Conservation (phyloP, 495 filamentous ascomycete species). For the Evernia prunastri region DNA sequence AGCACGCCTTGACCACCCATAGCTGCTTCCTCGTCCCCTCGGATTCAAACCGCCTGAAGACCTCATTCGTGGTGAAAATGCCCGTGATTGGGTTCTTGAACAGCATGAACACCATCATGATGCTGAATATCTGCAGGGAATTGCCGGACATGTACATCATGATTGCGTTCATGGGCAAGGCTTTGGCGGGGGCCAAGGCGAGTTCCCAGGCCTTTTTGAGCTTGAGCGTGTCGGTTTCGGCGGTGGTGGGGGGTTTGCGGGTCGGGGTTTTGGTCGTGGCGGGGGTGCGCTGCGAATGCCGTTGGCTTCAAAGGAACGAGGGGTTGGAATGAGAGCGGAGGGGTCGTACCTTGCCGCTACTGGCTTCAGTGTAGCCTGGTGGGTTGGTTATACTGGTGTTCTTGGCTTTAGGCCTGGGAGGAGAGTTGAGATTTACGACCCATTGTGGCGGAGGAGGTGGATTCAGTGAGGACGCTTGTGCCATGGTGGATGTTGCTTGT, state of each 20-base stretch:
- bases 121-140: conserved; percentile 95
- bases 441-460: conserved; percentile 59
- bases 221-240: conserved; percentile 90
- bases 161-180: conserved; percentile 94
- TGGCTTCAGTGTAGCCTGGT: conserved; percentile 66
- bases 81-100: conserved; percentile 95
- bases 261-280: conserved; percentile 38
- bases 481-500: conserved; percentile 4
- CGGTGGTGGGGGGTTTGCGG: conserved; percentile 55
- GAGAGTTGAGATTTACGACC: conserved; percentile 67
- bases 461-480: neutral
- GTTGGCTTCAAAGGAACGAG: conserved; percentile 22
- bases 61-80: conserved; percentile 66
- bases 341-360: conserved; percentile 48
- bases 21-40: conserved; percentile 66
- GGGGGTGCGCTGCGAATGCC: conserved; percentile 37
- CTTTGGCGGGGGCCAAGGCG: conserved; percentile 87
- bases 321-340: conserved; percentile 10
- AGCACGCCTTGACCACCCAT: conserved; percentile 74
- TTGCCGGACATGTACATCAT: conserved; percentile 99
- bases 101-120: conserved; percentile 99
- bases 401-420: conserved; percentile 50
- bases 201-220: conserved; percentile 99
- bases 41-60: conserved; percentile 84
- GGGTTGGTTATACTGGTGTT: conserved; percentile 70